These are phyloP conservation scores for Yamadazyma friedrichii DNA, from an alignment of 1,139 yeast genomes.

Conservation along the genomic window DNA sequence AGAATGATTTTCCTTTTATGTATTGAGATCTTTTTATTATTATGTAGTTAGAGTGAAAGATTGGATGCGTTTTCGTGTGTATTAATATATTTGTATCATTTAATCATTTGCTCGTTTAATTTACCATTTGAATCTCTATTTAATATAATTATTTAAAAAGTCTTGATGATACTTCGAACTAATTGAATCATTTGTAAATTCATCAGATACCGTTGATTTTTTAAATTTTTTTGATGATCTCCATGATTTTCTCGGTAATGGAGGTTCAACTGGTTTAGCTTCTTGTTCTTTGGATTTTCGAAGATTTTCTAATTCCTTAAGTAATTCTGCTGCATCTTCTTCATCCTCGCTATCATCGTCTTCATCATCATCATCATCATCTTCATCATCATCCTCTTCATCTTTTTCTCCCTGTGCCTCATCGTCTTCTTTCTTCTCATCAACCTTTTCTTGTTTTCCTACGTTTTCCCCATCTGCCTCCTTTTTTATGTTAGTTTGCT, in stretches of 20 bases:
- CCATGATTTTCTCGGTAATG: slow-evolving; percentile 46
- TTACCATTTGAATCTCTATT: slow-evolving; percentile 22
- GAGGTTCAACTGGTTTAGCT: slow-evolving; percentile 42
- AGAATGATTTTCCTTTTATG: slow-evolving; percentile 2
- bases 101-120: background rate
- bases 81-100: slow-evolving; percentile 4
- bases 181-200: slow-evolving; percentile 62
- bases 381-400: background rate
- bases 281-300: slow-evolving; percentile 31
- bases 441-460: too few species aligned
- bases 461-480: too few species aligned
- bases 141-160: slow-evolving; percentile 66
- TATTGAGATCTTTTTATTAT: background rate
- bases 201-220: slow-evolving; percentile 25
- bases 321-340: slow-evolving; percentile 13
- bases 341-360: slow-evolving; percentile 11
- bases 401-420: background rate
- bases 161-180: slow-evolving; percentile 69
- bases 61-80: slow-evolving; percentile 3
- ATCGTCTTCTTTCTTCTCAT: too few species aligned
- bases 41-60: background rate
- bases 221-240: slow-evolving; percentile 47
- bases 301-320: slow-evolving; percentile 54
- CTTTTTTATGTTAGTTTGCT: too few species aligned
- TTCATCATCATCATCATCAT: slow-evolving; percentile 1